Evolutionary conservation across 1,284 basidiomycete genomes (phyloP).

Genomic region (Sporisorium exsertum): DNA sequence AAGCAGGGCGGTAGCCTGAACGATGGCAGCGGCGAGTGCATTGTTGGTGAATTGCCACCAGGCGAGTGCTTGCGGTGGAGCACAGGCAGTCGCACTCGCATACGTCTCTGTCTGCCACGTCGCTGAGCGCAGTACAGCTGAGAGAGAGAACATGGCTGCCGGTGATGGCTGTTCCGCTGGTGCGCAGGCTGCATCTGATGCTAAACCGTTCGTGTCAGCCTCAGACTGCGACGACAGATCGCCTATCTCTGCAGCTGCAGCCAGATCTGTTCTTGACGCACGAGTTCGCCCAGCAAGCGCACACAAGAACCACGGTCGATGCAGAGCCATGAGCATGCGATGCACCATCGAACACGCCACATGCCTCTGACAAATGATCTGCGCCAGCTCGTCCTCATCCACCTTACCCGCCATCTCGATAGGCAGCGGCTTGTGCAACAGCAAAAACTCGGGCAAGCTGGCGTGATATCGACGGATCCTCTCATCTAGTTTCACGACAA

Average conservation of each 20-base stretch:
- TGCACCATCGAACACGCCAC: constrained; percentile 38
- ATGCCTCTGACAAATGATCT: constrained; percentile 41
- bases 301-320: constrained; percentile 37
- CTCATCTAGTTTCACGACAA: constrained; percentile 30
- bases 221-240: neutral
- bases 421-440: constrained; percentile 32
- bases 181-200: neutral
- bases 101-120: constrained; percentile 35
- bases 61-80: constrained; percentile 23
- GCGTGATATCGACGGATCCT: constrained; percentile 38
- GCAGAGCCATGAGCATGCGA: constrained; percentile 35
- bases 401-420: constrained; percentile 37
- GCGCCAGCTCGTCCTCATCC: constrained; percentile 25
- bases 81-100: constrained; percentile 21
- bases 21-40: constrained; percentile 39
- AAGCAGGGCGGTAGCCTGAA: constrained; percentile 36
- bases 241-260: neutral
- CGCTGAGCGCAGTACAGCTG: constrained; percentile 32
- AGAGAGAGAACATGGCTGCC: constrained; percentile 25
- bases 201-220: neutral
- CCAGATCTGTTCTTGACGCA: neutral
- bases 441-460: constrained; percentile 29
- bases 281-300: constrained; percentile 15
- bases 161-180: constrained; percentile 6
- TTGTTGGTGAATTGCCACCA: constrained; percentile 44